phyloP scores from a whole-genome alignment of 345 rosid genomes.

The Trapa incisa region DNA sequence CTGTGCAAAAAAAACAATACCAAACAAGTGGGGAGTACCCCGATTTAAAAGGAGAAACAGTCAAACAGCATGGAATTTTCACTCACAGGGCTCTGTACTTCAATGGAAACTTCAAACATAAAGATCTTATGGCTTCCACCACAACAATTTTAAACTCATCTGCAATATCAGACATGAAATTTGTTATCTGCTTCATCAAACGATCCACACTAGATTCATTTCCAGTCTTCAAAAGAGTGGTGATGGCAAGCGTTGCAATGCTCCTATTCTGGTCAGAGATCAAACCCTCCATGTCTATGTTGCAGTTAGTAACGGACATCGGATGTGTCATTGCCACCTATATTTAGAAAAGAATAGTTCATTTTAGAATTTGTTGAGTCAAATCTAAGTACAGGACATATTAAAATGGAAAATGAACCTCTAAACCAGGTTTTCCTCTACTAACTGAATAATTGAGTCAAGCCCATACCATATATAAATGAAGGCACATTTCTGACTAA shows the following conservation, averaged over 20 bases:
- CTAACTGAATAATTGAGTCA: too few species aligned
- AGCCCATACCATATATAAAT: too few species aligned
- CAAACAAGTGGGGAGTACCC: neutral
- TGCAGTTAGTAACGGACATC: constrained; percentile 95
- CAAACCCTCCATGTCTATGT: constrained; percentile 13
- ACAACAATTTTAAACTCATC: too few species aligned
- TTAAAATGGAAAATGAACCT: neutral
- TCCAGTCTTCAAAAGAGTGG: constrained; percentile 26
- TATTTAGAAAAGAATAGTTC: neutral
- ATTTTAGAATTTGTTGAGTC: neutral
- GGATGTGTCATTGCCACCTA: constrained; percentile 99
- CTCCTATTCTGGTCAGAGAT: constrained; percentile 30
- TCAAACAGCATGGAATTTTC: neutral
- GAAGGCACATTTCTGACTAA: too few species aligned
- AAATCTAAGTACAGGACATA: neutral
- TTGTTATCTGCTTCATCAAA: constrained; percentile 63
- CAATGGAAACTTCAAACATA: constrained; percentile 85
- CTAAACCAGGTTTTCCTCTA: too few species aligned
- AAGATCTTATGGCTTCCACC: constrained; percentile 65
- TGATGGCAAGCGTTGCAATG: constrained; percentile 92
- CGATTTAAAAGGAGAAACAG: neutral
- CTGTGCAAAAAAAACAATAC: neutral
- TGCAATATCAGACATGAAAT: too few species aligned
- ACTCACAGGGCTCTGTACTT: constrained; percentile 87
- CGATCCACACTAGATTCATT: constrained; percentile 90